Conservation (phyloP, 2,329 filamentous ascomycete species). For the Fusarium mundagurra region DNA sequence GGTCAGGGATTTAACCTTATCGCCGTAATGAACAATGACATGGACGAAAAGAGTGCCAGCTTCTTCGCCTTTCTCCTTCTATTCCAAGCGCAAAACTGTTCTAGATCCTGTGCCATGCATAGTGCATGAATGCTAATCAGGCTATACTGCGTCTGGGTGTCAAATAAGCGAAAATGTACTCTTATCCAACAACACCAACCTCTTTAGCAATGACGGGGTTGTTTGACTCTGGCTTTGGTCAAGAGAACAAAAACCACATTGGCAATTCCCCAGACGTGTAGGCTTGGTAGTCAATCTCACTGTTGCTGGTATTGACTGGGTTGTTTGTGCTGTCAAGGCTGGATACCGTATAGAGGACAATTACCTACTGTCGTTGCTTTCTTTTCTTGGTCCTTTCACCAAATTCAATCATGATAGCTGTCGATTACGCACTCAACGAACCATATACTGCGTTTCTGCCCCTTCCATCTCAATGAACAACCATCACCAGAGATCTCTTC, state of each 20-base stretch:
- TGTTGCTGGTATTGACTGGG: neutral
- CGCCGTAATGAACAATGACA: neutral
- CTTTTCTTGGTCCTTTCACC: neutral
- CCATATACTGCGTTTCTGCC: neutral
- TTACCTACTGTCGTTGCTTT: neutral
- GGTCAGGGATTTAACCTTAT: constrained; percentile 1
- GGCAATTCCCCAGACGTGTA: neutral
- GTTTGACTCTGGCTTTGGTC: neutral
- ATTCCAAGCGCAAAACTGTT: constrained; percentile 49
- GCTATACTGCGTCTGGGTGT: neutral
- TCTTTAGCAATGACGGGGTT: neutral
- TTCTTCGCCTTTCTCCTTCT: constrained; percentile 45
- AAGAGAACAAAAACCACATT: neutral
- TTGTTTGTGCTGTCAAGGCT: neutral
- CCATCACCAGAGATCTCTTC: neutral
- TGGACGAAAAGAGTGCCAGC: constrained; percentile 1
- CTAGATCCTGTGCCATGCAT: neutral
- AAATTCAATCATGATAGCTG: neutral
- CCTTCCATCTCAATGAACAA: neutral
- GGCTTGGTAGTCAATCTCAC: neutral
- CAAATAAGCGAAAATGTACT: neutral
- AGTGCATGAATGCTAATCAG: neutral
- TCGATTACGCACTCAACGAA: neutral
- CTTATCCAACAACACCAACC: neutral
- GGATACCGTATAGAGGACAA: neutral